Base-by-base conservation (phyloP, 371 early-diverging fungal species). In the Mucor sp. region DNA sequence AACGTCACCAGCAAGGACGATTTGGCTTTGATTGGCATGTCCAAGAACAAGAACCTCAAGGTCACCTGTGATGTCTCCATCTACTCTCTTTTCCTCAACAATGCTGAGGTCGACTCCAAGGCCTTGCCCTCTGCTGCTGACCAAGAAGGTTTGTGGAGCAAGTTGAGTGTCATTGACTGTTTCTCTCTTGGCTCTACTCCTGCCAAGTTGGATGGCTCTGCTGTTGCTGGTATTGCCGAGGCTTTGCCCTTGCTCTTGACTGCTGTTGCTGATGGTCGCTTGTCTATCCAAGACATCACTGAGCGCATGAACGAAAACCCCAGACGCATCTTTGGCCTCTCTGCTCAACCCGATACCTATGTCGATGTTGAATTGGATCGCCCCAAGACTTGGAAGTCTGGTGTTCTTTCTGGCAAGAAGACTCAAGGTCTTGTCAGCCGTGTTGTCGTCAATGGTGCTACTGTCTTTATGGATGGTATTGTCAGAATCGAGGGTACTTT, bases 61-160 rank as follows among this genome's bases (percentile, higher is more conserved):
- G 94, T 96, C 30, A 95, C 96, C 17, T 98, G 96, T 81, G 99
- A 97, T 73, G 95, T 95, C 19, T 75, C 88, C 37, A 85, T 95
- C n/a, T 90, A 92, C 71, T 77, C 90, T 23, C 81, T 97, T 58
- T 96, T 96, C 85, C 72, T 74, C 47, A 73, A 74, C 43, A 70
- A 77, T 41, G 27, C 53, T 27, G 53, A 53, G 23, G 53, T 53
- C 27, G 53, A 53, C 15, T 77, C 82, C 63, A 66, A 76, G 44
- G 55, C 83, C 35, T 72, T 87, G 67, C 85, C 87, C 35, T 76
- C 82, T 69, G 76, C 78, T 65, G 71, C 74, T 6, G 88, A 90
- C 35, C 89, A 91, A 62, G 80, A 86, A 21, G 85, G 89, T 8
- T 76, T 96, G 62, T 97, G 97, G 97, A 85, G 81, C 66, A 86